These are phyloP conservation scores for Penicillium brevicompactum DNA, from an alignment of 2,329 filamentous ascomycete genomes.

Conservation along the genomic window DNA sequence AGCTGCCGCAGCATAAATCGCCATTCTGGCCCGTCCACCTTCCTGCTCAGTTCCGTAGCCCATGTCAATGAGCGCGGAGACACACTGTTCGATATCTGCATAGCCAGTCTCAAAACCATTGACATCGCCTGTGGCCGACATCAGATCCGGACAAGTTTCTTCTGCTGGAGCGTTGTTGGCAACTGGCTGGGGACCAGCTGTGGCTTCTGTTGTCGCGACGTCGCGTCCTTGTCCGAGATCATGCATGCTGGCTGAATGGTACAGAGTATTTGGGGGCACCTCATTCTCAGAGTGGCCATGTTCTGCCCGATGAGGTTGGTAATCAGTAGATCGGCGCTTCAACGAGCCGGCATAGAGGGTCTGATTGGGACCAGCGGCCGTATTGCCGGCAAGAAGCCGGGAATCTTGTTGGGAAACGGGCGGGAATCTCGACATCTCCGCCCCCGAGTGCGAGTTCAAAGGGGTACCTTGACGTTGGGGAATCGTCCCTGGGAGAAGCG, in stretches of 20 bases:
- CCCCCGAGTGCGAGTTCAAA: slow-evolving; percentile 22
- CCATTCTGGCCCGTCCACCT: slow-evolving; percentile 41
- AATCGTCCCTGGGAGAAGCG: slow-evolving; percentile 28
- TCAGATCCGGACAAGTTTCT: background rate
- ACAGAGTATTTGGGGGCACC: no score
- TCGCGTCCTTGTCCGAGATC: slow-evolving; percentile 15
- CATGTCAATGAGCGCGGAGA: slow-evolving; percentile 41
- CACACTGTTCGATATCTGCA: slow-evolving; percentile 38
- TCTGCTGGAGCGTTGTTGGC: slow-evolving; percentile 32
- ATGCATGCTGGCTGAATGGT: slow-evolving; percentile 26
- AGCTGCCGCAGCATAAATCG: slow-evolving; percentile 48
- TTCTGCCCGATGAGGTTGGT: background rate
- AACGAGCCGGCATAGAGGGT: slow-evolving; percentile 5
- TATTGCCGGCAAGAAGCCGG: slow-evolving; percentile 31
- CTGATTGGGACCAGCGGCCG: background rate
- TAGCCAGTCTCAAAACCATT: background rate
- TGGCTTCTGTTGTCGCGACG: slow-evolving; percentile 10
- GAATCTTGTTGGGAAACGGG: slow-evolving; percentile 43
- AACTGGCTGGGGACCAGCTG: slow-evolving; percentile 15
- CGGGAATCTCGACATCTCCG: slow-evolving; percentile 35
- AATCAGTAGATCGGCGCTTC: slow-evolving; percentile 25
- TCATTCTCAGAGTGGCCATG: background rate
- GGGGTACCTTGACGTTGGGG: slow-evolving; percentile 15
- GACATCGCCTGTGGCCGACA: background rate
- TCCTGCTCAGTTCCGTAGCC: slow-evolving; percentile 43